phyloP scores from a whole-genome alignment of 305 asterid species.

The Rubia balearica region DNA sequence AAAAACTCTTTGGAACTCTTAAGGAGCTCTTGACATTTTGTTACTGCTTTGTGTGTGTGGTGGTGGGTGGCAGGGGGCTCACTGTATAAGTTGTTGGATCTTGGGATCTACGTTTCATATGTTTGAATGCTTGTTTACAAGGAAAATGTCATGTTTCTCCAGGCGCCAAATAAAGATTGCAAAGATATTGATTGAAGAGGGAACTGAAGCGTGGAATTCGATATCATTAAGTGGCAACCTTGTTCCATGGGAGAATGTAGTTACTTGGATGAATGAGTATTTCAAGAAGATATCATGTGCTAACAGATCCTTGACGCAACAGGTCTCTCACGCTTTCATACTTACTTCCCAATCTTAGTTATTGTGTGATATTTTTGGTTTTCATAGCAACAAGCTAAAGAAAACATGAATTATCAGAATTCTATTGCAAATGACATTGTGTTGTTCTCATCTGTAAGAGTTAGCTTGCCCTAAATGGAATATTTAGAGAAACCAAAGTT shows the following conservation, averaged over 20 bases:
- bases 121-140: not conserved
- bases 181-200: constrained; percentile 71
- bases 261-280: constrained; percentile 39
- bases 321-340: constrained; percentile 37
- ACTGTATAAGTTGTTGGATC: not conserved
- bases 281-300: constrained; percentile 51
- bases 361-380: not conserved
- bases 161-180: constrained; percentile 75
- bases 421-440: not conserved
- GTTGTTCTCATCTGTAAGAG: not conserved
- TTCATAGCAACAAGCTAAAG: too few species aligned
- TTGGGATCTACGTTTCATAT: not conserved
- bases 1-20: not conserved
- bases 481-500: not conserved
- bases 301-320: constrained; percentile 53
- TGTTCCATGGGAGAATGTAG: constrained; percentile 69
- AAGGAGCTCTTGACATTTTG: not conserved
- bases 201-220: constrained; percentile 60
- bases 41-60: not conserved
- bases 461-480: not conserved
- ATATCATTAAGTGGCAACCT: constrained; percentile 47
- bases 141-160: constrained; percentile 17
- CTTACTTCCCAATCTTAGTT: not conserved
- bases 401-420: too few species aligned
- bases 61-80: too few species aligned